phyloP scores from a whole-genome alignment of 2,329 filamentous ascomycete species.

The Lasiodiplodia citricola region DNA sequence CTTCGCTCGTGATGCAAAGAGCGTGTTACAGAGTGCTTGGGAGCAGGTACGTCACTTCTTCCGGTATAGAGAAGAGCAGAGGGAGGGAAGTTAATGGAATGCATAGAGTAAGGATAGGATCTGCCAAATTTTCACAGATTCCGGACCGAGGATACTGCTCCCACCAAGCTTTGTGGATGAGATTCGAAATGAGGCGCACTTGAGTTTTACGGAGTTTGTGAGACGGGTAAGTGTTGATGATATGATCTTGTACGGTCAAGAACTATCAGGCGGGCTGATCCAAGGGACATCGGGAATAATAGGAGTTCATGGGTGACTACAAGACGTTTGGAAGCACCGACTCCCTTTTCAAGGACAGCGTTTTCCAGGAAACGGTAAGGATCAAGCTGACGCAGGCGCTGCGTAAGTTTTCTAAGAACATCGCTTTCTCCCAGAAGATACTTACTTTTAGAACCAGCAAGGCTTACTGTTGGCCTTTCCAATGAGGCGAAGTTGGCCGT shows the following conservation, averaged over 20 bases:
- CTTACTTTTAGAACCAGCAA: neutral
- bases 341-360: neutral
- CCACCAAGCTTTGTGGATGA: neutral
- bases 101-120: neutral
- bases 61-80: neutral
- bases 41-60: neutral
- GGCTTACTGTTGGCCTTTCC: neutral
- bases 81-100: neutral
- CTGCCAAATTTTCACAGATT: constrained; percentile 3
- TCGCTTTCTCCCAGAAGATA: too few species aligned
- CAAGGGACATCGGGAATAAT: too few species aligned
- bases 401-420: neutral
- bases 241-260: neutral
- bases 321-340: neutral
- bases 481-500: neutral
- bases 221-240: neutral
- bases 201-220: neutral
- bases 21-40: neutral
- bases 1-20: neutral
- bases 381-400: constrained; percentile 1
- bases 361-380: neutral
- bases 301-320: neutral
- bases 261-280: neutral
- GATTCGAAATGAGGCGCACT: neutral
- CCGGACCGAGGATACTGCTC: neutral